phyloP scores from a whole-genome alignment of 805 yeast genomes.

The Yarrowia sp. region DNA sequence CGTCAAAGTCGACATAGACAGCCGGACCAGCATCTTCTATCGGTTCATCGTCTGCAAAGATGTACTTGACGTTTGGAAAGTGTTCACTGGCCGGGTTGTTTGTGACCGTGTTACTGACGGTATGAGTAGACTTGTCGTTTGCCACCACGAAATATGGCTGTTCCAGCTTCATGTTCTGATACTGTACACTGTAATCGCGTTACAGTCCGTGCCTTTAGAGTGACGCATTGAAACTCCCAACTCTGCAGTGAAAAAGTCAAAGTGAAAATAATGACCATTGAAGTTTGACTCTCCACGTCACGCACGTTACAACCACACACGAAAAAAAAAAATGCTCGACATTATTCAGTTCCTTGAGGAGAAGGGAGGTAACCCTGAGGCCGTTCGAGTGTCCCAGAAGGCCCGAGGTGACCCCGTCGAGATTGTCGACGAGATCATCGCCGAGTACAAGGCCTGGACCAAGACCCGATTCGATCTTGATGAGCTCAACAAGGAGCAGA shows the following conservation, averaged over 20 bases:
- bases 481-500: slow-evolving; percentile 81
- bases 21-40: slow-evolving; percentile 16
- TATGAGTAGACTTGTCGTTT: slow-evolving; percentile 3
- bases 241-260: slow-evolving; percentile 21
- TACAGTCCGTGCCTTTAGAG: no score
- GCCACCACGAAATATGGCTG: slow-evolving; percentile 12
- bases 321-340: no score
- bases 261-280: slow-evolving; percentile 20
- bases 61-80: slow-evolving; percentile 22
- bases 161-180: no score
- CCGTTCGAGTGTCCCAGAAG: slow-evolving; percentile 80
- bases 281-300: slow-evolving; percentile 16
- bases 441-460: slow-evolving; percentile 90
- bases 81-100: slow-evolving; percentile 3
- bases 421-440: slow-evolving; percentile 90
- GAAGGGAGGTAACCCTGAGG: slow-evolving; percentile 94
- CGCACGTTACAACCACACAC: not conserved
- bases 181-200: no score
- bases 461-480: slow-evolving; percentile 85
- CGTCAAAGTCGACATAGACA: slow-evolving; percentile 42
- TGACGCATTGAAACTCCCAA: not conserved
- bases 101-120: not conserved
- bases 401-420: slow-evolving; percentile 96
- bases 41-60: slow-evolving; percentile 21
- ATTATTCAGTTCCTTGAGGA: slow-evolving; percentile 88